A percentile compares a stretch with the other conserved stretches of the same genome.
Evolutionary conservation across 2,329 filamentous ascomycete species (phyloP).

Genomic region (Colletotrichum viniferum): DNA sequence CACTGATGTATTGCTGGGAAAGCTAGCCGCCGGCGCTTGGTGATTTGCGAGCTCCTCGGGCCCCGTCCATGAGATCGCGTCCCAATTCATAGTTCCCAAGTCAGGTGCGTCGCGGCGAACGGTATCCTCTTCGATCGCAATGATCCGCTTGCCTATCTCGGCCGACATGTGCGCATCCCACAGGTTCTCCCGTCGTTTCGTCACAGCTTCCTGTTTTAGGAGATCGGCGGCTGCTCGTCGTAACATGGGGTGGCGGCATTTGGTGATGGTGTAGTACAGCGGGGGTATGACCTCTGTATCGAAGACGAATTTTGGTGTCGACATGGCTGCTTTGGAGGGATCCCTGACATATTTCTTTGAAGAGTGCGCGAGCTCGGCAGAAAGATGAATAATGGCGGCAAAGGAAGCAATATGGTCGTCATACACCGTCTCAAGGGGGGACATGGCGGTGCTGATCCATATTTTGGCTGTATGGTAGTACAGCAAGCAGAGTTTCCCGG

Average conservation of each 20-base stretch:
- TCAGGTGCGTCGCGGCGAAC: background rate
- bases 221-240: slow-evolving; percentile 41
- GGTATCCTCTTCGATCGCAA: slow-evolving; percentile 38
- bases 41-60: background rate
- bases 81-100: background rate
- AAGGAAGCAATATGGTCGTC: slow-evolving; percentile 40
- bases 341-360: slow-evolving; percentile 3
- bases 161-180: slow-evolving; percentile 39
- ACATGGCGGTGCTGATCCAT: slow-evolving; percentile 36
- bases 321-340: slow-evolving; percentile 12
- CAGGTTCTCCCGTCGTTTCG: slow-evolving; percentile 40
- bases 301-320: slow-evolving; percentile 38
- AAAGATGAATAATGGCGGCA: slow-evolving; percentile 38
- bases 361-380: slow-evolving; percentile 17
- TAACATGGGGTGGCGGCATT: slow-evolving; percentile 45
- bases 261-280: slow-evolving; percentile 43
- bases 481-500: slow-evolving; percentile 36
- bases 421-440: slow-evolving; percentile 34
- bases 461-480: slow-evolving; percentile 39
- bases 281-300: slow-evolving; percentile 47
- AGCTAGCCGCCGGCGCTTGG: background rate
- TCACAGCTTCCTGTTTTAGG: slow-evolving; percentile 33
- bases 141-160: slow-evolving; percentile 35
- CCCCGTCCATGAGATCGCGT: background rate
- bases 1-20: background rate